Base-by-base conservation (phyloP, 495 filamentous ascomycete genomes). In the Xylaria palmicola region DNA sequence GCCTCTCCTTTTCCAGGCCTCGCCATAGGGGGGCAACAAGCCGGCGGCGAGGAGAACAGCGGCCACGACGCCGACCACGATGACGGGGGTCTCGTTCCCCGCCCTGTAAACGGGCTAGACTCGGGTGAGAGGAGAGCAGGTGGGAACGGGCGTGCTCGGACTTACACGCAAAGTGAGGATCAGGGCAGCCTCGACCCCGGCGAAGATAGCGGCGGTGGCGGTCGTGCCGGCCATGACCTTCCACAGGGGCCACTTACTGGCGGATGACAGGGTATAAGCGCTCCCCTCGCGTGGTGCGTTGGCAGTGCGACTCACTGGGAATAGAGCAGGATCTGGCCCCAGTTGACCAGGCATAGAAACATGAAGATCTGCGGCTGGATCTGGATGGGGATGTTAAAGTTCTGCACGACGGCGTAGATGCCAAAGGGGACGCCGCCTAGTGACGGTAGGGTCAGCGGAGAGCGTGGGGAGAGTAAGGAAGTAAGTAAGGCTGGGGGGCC, bases 351-450 rank as follows among this genome's bases (percentile, higher is more conserved):
- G 24, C 85, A 84, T 15, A 91, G 80, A 12, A 75, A 71, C 61
- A 84, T 81, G 63, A 92, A 91, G 3, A 83, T 75, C 66, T 91
- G 88, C 6, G 89, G 87, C 72, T 92, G 89, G 8, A 91, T 78
- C 58, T 91, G 88, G 13, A 92, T 71, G 0, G 88, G 86, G 37
- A 90, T 79, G 68, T 91, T 92, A 74, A 92, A 89, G 60, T 86
- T 77, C 78, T 91, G 76, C 12, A 70, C 68, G 10, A 78, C 62
- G 10, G 75, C 69, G 40, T 80, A 81, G 9, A 70, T 69, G 17
- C 75, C 77, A 41, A 82, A 76, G 0, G 81, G 78, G 9, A 78
- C 71, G 49, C 75, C 80, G 62, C 75, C 79, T 78, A 26, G 26
- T n/a, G n/a, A n/a, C n/a, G n/a, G 45, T 12, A 19, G 44, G 19